Conservation (phyloP, 2,329 filamentous ascomycete species). For the Epichloe amarillans region DNA sequence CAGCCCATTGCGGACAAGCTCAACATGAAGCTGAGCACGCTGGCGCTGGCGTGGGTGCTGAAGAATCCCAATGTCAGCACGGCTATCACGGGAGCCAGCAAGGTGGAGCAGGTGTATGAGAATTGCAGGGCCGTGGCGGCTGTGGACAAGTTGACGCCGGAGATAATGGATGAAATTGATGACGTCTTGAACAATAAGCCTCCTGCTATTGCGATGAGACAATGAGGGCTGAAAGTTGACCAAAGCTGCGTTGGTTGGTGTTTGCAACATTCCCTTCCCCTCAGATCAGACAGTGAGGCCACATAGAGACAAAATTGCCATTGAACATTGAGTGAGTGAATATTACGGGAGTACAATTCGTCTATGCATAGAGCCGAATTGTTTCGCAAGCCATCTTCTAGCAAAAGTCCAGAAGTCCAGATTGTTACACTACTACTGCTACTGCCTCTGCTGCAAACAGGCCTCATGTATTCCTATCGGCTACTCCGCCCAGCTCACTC, state of each 20-base stretch:
- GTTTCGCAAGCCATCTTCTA: too few species aligned
- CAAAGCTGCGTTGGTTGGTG: not conserved
- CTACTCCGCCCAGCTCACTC: not conserved
- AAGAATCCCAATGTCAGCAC: constrained; percentile 48
- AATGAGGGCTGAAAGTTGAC: constrained; percentile 7
- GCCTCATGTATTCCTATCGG: not conserved
- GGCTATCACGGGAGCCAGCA: constrained; percentile 48
- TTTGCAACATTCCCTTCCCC: not conserved
- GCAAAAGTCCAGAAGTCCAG: too few species aligned
- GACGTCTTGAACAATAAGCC: constrained; percentile 46
- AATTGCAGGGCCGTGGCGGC: constrained; percentile 40
- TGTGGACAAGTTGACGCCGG: constrained; percentile 42
- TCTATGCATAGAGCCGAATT: not conserved
- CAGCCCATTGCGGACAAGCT: constrained; percentile 52
- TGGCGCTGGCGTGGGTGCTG: constrained; percentile 50
- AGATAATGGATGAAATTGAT: constrained; percentile 47
- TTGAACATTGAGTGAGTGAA: not conserved
- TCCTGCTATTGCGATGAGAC: constrained; percentile 24
- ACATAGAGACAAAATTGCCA: not conserved
- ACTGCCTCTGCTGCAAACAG: not conserved
- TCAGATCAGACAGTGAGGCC: not conserved
- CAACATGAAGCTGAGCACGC: constrained; percentile 40
- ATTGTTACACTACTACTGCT: not conserved
- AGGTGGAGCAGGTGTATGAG: constrained; percentile 44
- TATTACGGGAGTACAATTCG: too few species aligned